phyloP scores from a whole-genome alignment of 2,329 filamentous ascomycete species.

The Dryadomyces quercus-mongolicae region DNA sequence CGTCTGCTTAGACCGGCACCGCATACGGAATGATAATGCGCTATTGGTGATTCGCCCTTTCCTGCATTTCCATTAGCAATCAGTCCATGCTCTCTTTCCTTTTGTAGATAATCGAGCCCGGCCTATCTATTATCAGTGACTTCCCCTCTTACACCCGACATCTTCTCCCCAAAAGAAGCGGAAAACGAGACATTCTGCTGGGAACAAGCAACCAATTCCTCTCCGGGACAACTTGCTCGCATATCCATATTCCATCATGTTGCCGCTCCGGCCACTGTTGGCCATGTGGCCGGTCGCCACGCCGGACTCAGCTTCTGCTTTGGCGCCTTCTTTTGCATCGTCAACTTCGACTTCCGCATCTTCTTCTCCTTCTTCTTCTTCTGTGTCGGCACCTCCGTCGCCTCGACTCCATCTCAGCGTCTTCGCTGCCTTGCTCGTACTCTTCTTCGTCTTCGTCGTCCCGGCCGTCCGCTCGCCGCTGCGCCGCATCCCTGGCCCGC shows the following conservation, averaged over 20 bases:
- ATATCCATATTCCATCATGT: neutral
- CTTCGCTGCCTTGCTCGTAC: neutral
- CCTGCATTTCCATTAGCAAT: neutral
- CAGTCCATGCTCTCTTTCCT: neutral
- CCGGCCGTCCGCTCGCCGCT: constrained; percentile 22
- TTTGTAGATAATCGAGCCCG: neutral
- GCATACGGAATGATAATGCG: neutral
- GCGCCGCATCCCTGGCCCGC: constrained; percentile 35
- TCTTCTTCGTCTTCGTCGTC: constrained; percentile 7
- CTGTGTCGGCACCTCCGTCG: neutral
- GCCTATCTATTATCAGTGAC: neutral
- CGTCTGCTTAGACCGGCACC: no score
- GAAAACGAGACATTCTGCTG: no score
- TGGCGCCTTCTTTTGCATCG: neutral
- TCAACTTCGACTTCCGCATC: neutral
- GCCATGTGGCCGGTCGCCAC: neutral
- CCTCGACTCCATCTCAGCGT: neutral
- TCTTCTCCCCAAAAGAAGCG: no score
- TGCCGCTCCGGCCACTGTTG: neutral
- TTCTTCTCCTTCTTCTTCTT: no score
- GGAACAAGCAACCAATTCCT: no score
- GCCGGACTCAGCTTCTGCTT: neutral
- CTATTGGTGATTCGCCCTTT: neutral
- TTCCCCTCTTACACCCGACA: neutral
- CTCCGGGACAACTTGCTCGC: no score